phyloP scores from a whole-genome alignment of 1,139 yeast genomes.

The Geotrichum carabidarum region DNA sequence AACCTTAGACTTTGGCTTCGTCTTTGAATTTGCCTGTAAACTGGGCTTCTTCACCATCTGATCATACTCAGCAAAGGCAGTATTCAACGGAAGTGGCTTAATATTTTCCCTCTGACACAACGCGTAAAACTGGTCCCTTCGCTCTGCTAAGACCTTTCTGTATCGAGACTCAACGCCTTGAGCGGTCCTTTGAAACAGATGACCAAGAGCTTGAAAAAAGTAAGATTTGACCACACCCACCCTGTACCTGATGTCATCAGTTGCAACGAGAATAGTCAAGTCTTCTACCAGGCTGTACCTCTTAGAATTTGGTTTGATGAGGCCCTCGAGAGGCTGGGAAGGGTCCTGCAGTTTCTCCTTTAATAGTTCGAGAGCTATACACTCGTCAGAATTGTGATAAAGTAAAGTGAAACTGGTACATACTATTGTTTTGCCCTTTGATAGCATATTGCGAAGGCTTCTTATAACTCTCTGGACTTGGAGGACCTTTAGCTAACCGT shows the following conservation, averaged over 20 bases:
- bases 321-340: too few relatives aligned
- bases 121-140: neutral
- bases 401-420: too few relatives aligned
- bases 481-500: too few relatives aligned
- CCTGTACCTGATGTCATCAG: neutral
- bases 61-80: constrained; percentile 1
- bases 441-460: too few relatives aligned
- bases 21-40: neutral
- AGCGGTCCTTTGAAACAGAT: neutral
- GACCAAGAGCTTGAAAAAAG: constrained; percentile 1
- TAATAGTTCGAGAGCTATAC: too few relatives aligned
- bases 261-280: constrained; percentile 2
- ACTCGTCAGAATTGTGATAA: too few relatives aligned
- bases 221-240: neutral
- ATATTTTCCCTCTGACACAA: neutral
- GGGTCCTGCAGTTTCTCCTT: too few relatives aligned
- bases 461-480: too few relatives aligned
- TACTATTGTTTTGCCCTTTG: too few relatives aligned
- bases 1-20: neutral
- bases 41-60: neutral
- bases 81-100: neutral
- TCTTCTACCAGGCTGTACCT: neutral
- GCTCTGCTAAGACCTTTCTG: neutral
- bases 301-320: too few relatives aligned
- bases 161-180: neutral